A percentile compares a stretch with the other conserved stretches of the same genome.
Conservation (phyloP, 78 protist species). For the Isochrysis galbana region DNA sequence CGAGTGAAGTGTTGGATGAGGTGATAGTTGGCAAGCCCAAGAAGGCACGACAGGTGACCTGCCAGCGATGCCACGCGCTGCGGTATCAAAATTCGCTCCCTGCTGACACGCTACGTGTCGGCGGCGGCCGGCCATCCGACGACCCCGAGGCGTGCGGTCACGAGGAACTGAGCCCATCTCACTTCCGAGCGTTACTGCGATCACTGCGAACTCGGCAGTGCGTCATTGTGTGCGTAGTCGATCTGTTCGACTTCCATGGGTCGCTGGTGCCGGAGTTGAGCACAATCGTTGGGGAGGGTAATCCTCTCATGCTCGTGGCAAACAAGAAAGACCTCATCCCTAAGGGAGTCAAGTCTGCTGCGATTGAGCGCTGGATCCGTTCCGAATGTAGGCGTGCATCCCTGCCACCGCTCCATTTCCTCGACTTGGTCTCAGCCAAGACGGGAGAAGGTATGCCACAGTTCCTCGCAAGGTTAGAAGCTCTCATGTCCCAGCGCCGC, state of each 20-base stretch:
- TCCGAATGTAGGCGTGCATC: neutral
- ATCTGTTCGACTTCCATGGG: conserved; percentile 12
- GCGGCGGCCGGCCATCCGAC: neutral
- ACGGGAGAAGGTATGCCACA: neutral
- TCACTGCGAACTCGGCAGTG: neutral
- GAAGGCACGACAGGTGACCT: neutral
- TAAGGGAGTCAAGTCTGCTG: neutral
- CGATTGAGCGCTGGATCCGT: neutral
- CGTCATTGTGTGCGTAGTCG: neutral
- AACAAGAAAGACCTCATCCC: neutral
- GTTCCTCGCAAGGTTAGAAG: neutral
- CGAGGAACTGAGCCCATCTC: neutral
- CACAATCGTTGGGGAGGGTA: neutral
- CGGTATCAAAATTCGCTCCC: neutral
- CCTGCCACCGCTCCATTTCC: neutral
- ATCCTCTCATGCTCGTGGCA: neutral
- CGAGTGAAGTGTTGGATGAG: neutral
- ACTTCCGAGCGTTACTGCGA: neutral
- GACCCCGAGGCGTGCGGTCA: neutral
- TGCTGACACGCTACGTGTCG: neutral
- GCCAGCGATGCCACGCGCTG: neutral
- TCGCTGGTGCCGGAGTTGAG: neutral
- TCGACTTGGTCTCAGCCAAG: neutral
- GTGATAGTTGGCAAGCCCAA: neutral
- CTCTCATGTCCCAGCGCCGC: neutral